Evolutionary conservation across 495 filamentous ascomycete species (phyloP), one percentile per base, ranked within the genome.

Genomic region (Neurospora sp.): DNA sequence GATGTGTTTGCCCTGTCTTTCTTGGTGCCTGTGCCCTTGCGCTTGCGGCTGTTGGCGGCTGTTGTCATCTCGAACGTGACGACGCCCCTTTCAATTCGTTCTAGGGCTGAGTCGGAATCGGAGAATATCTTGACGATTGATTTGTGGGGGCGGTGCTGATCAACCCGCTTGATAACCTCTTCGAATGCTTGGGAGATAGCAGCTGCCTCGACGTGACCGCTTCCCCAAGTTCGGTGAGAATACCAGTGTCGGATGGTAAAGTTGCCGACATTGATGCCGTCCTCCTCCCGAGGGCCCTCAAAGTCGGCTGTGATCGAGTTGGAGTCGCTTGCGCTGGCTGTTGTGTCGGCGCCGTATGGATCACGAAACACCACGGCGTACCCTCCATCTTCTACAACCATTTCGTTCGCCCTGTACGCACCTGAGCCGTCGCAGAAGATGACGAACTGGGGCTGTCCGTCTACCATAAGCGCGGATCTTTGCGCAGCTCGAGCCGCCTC

Each of bases 201-300:
- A 0, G 53, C 53, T 0, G 9, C 1, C 53, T 61, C 53, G 12
- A 5, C 5, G 12, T 61, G 22, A n/a, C n/a, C n/a, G n/a, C n/a
- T n/a, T n/a, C 5, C 7, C 53, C 53, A 3, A 16, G 53, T 61
- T 61, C 12, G 1, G 22, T 61, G 12, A 0, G 53, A 61, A 61
- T 1, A 16, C 53, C 53, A 61, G 53, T 61, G 12, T 2, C 53
- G 53, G 11, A 61, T 61, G 0, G 22, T 61, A 31, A 61, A 61
- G 12, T 61, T 22, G 20, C 2, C 12, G 2, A 61, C 0, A 2
- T 3, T 31, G 0, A 61, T 31, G 12, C 53, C 53, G 1, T 61
- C 53, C 35, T 61, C 53, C 0, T 61, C 0, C 0, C 12, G 22
- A 14, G 22, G 3, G 0, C 4, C 5, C 5, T 0, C 0, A 8